Base-by-base conservation (phyloP, 2,329 filamentous ascomycete species). In the Pseudogymnoascus destructans region DNA sequence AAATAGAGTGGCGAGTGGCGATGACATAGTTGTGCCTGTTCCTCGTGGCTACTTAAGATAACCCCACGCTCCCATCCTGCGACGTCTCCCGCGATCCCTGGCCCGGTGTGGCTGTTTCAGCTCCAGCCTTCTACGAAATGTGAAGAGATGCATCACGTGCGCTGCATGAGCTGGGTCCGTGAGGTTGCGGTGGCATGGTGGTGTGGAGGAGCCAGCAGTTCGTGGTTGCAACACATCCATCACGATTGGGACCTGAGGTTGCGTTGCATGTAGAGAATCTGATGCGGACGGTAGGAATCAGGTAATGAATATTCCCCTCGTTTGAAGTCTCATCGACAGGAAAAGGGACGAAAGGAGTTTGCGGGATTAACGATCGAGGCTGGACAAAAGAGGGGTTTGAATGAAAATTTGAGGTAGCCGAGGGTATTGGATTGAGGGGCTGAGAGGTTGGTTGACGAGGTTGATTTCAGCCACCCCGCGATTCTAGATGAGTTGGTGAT, bases 151-250 rank as follows among this genome's bases (percentile, higher is more conserved):
- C 42, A 27, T 52, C 42, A 52, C 42, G 42, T 52, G 42, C 30
- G 23, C 42, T 52, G 42, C 42, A 17, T 9, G 42, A 52, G 30
- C 42, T 17, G 6, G 42, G 23, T 52, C 42, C 42, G 23, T 52
- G 42, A 52, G 42, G 42, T 52, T 52, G n/a, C n/a, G 42, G 4
- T 27, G n/a, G 23, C 42, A 30, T 52, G 13, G 42, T 27, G 42
- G 23, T 52, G 42, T 52, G 42, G 23, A 52, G 42, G 42, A 52
- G 42, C 42, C 42, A 52, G 13, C 42, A 52, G 42, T 52, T 52
- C 42, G 23, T 27, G 23, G 42, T 27, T 52, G 42, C 42, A 15
- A 52, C 42, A 52, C 42, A 52, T 52, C n/a, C 13, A 30, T 52
- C 42, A 27, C 8, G 23, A 52, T 52, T 52, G 23, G 42, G 42